These are phyloP conservation scores for Murraya paniculata DNA, from an alignment of 345 rosid species.

Conservation along the genomic window DNA sequence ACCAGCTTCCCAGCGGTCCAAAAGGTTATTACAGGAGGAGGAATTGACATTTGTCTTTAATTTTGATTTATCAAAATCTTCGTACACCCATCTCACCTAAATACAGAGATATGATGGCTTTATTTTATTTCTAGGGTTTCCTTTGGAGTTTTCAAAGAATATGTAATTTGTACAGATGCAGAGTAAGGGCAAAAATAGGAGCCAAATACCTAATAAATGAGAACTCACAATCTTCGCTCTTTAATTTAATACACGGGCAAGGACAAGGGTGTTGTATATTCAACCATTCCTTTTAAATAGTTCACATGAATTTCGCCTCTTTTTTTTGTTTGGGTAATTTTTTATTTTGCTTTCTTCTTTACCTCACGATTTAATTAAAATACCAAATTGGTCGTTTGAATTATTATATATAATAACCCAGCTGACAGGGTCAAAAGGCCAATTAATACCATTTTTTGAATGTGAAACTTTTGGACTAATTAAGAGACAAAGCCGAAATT, in stretches of 20 bases:
- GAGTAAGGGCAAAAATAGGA: no score
- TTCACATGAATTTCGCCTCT: conserved; percentile 27
- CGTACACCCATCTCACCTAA: no score
- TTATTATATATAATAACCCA: neutral
- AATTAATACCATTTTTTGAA: neutral
- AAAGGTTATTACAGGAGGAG: neutral
- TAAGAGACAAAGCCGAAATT: neutral
- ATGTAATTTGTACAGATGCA: no score
- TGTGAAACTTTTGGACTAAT: neutral
- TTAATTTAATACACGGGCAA: neutral
- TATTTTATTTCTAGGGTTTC: no score
- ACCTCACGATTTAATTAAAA: neutral
- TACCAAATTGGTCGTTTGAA: neutral
- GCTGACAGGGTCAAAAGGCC: neutral
- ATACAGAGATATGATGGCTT: no score
- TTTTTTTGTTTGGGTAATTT: neutral
- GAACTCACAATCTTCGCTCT: neutral
- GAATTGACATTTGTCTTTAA: neutral
- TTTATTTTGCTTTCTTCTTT: neutral
- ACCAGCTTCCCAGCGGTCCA: no score
- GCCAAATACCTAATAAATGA: conserved; percentile 1
- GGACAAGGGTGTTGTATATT: conserved; percentile 16
- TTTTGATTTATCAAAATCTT: neutral
- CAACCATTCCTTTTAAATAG: conserved; percentile 12
- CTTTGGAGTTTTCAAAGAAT: no score